These are phyloP conservation scores for Seiridium cupressi DNA, from an alignment of 2,329 filamentous ascomycete species.

Conservation along the genomic window DNA sequence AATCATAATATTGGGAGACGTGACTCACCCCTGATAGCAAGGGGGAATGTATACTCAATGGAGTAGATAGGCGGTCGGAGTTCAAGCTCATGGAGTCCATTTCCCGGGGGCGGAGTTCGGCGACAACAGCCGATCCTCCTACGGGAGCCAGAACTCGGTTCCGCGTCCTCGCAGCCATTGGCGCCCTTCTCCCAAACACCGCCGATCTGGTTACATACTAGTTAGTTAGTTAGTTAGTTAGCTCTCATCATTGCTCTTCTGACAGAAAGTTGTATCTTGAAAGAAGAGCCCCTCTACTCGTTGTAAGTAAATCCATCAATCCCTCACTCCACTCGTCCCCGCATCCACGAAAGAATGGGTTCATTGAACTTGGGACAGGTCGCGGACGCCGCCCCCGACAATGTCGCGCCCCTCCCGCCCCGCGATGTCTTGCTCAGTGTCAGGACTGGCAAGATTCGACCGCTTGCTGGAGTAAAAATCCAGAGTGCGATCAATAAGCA, in stretches of 20 bases:
- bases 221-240: not conserved
- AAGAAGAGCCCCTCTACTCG: not conserved
- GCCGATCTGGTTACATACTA: too few species aligned
- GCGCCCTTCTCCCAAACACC: too few species aligned
- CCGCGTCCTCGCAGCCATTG: too few species aligned
- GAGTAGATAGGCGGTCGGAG: too few species aligned
- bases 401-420: slow-evolving; percentile 23
- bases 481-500: slow-evolving; percentile 57
- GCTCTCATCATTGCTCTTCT: not conserved
- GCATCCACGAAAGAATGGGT: slow-evolving; percentile 1
- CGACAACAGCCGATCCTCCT: too few species aligned
- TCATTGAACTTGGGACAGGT: slow-evolving; percentile 7
- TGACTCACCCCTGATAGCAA: too few species aligned
- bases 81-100: too few species aligned
- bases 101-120: too few species aligned
- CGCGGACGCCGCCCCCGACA: not conserved
- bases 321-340: not conserved
- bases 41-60: too few species aligned
- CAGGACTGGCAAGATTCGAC: slow-evolving; percentile 54
- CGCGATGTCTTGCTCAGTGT: slow-evolving; percentile 53
- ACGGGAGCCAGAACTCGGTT: too few species aligned
- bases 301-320: not conserved
- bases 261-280: not conserved
- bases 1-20: too few species aligned
- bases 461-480: slow-evolving; percentile 46